These are phyloP conservation scores for Verbena officinalis DNA, from an alignment of 257 asterid species.

Conservation along the genomic window DNA sequence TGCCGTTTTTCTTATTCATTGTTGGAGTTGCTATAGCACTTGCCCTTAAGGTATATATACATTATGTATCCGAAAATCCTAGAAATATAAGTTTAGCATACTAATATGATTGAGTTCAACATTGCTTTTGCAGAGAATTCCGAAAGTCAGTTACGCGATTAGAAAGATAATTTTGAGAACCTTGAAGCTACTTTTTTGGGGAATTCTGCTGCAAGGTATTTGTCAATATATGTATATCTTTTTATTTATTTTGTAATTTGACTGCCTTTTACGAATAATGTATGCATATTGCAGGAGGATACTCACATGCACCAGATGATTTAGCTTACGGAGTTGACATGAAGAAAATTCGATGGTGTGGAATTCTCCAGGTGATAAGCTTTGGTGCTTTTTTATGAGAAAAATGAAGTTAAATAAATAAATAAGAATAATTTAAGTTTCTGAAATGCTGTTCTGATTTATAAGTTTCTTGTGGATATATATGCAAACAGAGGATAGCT, in stretches of 20 bases:
- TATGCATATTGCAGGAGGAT: slow-evolving; percentile 62
- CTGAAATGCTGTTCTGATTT: not conserved
- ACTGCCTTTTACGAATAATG: not conserved
- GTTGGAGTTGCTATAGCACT: slow-evolving; percentile 92
- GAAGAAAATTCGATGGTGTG: slow-evolving; percentile 81
- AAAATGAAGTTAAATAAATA: not conserved
- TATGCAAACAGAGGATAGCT: slow-evolving; percentile 75
- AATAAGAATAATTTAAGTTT: not conserved
- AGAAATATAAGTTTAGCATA: not conserved
- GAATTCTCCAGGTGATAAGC: slow-evolving; percentile 73
- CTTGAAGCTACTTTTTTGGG: slow-evolving; percentile 87
- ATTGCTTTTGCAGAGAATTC: slow-evolving; percentile 57
- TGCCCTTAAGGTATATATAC: slow-evolving; percentile 68
- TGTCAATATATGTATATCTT: not conserved
- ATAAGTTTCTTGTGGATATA: slow-evolving; percentile 10
- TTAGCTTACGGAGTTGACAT: slow-evolving; percentile 72
- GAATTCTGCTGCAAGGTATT: slow-evolving; percentile 79
- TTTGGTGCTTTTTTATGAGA: not conserved
- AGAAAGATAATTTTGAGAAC: slow-evolving; percentile 69
- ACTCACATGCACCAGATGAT: slow-evolving; percentile 80
- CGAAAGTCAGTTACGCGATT: slow-evolving; percentile 51
- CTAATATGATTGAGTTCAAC: not conserved
- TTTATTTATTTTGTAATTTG: not conserved
- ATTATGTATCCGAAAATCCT: not conserved
- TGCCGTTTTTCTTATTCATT: slow-evolving; percentile 91